Evolutionary conservation across 2,329 filamentous ascomycete genomes (phyloP).

Genomic region (Microcera coccophila): DNA sequence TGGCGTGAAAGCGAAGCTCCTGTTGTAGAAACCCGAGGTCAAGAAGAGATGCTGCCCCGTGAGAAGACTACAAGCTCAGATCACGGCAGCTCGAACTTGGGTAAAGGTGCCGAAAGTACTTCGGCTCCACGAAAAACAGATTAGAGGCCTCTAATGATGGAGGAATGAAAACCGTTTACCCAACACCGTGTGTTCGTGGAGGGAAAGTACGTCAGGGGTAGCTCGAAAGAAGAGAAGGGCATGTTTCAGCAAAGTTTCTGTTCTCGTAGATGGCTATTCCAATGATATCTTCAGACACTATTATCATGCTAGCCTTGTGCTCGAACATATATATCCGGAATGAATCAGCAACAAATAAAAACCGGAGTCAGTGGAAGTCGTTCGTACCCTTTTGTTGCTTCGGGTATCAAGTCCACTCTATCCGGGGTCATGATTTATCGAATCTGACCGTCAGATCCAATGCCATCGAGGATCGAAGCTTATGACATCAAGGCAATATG

Average conservation of each 20-base stretch:
- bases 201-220: neutral
- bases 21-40: slow-evolving; percentile 15
- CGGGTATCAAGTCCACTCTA: too few species aligned
- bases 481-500: slow-evolving; percentile 51
- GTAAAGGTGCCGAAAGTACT: slow-evolving; percentile 7
- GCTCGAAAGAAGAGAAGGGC: neutral
- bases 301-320: too few species aligned
- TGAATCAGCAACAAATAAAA: too few species aligned
- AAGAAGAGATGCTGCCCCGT: slow-evolving; percentile 8
- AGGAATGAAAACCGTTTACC: neutral
- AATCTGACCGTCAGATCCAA: too few species aligned
- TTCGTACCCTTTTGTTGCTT: too few species aligned
- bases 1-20: slow-evolving; percentile 49
- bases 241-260: too few species aligned
- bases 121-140: neutral
- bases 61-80: slow-evolving; percentile 22
- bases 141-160: neutral
- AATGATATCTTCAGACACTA: too few species aligned
- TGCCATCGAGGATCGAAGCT: too few species aligned
- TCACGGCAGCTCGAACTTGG: slow-evolving; percentile 21
- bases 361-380: too few species aligned
- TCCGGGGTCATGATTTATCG: too few species aligned
- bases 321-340: too few species aligned
- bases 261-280: too few species aligned
- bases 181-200: neutral